Evolutionary conservation across 257 asterid genomes (phyloP), one percentile per base, ranked within the genome.

Genomic region (Echium plantagineum): DNA sequence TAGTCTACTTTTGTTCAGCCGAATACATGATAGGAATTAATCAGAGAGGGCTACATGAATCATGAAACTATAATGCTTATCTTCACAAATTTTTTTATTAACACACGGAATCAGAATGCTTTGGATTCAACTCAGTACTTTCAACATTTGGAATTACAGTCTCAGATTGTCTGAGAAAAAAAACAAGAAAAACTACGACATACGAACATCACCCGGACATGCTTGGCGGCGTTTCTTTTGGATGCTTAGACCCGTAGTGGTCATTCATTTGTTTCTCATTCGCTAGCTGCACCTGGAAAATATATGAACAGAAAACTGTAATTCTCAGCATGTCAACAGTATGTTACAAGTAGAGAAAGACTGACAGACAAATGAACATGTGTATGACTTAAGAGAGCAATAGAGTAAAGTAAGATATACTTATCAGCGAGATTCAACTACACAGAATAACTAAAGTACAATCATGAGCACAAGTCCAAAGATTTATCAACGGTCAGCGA

Each of bases 201-300:
- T 60, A 49, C 10, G 59, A 51, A 52, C 48, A 74, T 77, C 84
- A 85, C 65, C 67, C 85, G 2, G 94, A 91, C 80, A 74, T 81
- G 76, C 88, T 80, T 58, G 93, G 95, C 57, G 94, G 82, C 70
- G 74, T 77, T 71, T 91, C 98, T 73, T 91, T 91, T 9, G 98
- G 96, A 74, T 88, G 95, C 80, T 91, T 91, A 52, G 98, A 91
- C 64, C 79, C 78, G 42, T 83, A 91, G 71, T 91, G 98, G 78
- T 88, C 96, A 5, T 72, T 65, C 21, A 88, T 93, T 75, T 91
- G 98, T 57, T 91, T 91, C 17, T 85, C 80, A 63, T 90, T 90
- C 55, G 98, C 98, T 57, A 90, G 80, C 75, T 83, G 95, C 63
- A 62, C 77, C 96, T 90, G 85, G 47, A 71, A 80, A 28, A 28